Evolutionary conservation across 495 filamentous ascomycete genomes (phyloP), one percentile per base, ranked within the genome.

Genomic region (Aspergillus baeticus): DNA sequence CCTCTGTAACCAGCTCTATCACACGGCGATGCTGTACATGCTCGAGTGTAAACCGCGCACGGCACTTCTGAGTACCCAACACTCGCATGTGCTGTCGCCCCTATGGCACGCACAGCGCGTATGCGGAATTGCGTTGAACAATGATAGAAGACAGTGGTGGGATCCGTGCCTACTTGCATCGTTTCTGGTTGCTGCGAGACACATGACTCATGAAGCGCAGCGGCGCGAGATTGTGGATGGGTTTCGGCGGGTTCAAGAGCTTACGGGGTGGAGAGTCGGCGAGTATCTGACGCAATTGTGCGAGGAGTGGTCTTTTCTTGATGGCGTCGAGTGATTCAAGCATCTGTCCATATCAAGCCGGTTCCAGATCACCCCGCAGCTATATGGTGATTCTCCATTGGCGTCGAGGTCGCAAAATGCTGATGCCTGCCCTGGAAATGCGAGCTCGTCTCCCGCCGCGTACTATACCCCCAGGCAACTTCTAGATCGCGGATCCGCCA

Each of bases 401-500:
- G 6, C 11, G 5, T 31, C 11, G 45, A 46, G 20, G n/a, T n/a
- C 26, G 26, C 4, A 29, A 55, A 58, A 1, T 31, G 22, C 26
- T 36, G 31, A 4, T 34, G 44, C 37, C 51, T 36, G 17, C 38
- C 54, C 14, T 29, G 36, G 41, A 29, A 22, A 43, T 51, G 22
- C 56, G 38, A 29, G 26, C 26, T 61, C 46, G 57, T 44, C 47
- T 50, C 29, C 43, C 53, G 26, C 20, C 42, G 42, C 47, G 51
- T 57, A 47, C 48, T 65, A 45, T 78, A 78, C 3, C 77, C 77
- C 76, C 77, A 81, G 11, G 68, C 63, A 46, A 66, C 44, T 47
- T 78, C 69, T 37, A 81, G 55, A 60, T 80, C 77, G 5, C 62
- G 63, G 33, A 78, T 73, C 3, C 76, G 64, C 78, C 76, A 81